Evolutionary conservation across 75 land plant species (phyloP), one percentile per base, ranked within the genome.

Genomic region (Pinus taeda): DNA sequence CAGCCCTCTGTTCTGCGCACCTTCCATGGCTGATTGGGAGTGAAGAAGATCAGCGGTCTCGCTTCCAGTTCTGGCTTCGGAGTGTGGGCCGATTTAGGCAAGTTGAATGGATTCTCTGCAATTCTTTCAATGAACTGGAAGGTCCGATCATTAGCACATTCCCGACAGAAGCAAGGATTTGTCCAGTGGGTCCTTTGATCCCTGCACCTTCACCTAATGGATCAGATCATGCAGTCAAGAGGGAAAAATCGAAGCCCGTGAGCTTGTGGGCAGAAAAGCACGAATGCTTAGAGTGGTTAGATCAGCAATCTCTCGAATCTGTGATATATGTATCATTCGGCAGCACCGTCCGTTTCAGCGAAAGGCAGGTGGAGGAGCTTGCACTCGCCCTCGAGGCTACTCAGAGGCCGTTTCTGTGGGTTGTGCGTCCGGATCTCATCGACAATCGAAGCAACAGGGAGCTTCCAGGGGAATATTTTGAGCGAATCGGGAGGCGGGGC

Each of bases 261-360:
- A 18, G 45, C 9, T 6, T 9, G 9, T 15, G 55, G 55, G 13
- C 2, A 14, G 74, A 73, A 57, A 73, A 26, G 15, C 55, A 73
- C 17, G 59, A 57, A 26, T 73, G 74, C 17, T 57, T 73, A 36
- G 36, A 73, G 14, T 73, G 74, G 74, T 17, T 73, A 17, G 74
- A 73, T 30, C 22, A 53, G 0, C 77, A 76, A 8, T 4, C n/a
- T 1, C 20, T 3, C 0, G 45, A 42, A 6, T 66, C 73, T 21
- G 74, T 76, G 22, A 70, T 76, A 36, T 76, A 60, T 8, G 74
- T 76, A 13, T 76, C 77, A 4, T 76, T 76, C 14, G 77, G 77
- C 18, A 76, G 77, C 77, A 76, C 37, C 71, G 21, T 64, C 4
- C 15, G 7, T 1, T 24, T 64, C 26, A 24, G 7, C 8, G 74